Percentiles rank a stretch among this genome's conserved stretches.
Conservation (phyloP, 148 eudicot species). For the Amaranthus palmeri region DNA sequence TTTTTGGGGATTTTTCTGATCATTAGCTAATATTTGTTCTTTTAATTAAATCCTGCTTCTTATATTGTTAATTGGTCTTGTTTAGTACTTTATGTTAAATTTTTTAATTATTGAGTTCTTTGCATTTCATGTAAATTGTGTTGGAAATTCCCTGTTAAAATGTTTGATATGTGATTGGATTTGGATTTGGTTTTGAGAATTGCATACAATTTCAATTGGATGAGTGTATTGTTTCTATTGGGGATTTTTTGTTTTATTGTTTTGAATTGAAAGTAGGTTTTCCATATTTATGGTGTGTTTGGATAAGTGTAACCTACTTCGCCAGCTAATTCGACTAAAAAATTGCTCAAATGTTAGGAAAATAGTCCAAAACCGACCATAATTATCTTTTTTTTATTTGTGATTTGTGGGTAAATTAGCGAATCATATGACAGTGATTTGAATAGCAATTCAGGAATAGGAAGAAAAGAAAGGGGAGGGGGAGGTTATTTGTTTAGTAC, state of each 20-base stretch:
- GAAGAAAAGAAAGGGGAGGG: too few relatives aligned
- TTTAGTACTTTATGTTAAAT: constrained; percentile 15
- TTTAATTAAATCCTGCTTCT: constrained; percentile 17
- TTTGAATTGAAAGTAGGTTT: neutral
- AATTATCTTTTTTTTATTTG: too few relatives aligned
- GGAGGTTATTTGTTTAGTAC: too few relatives aligned
- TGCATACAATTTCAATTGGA: constrained; percentile 5
- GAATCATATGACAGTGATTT: too few relatives aligned
- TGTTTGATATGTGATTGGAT: constrained; percentile 10
- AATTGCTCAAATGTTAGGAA: too few relatives aligned
- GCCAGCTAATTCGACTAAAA: too few relatives aligned
- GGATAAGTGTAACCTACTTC: too few relatives aligned
- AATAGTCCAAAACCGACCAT: too few relatives aligned
- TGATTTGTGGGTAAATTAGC: too few relatives aligned
- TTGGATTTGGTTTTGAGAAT: constrained; percentile 19
- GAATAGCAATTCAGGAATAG: too few relatives aligned
- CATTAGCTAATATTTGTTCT: constrained; percentile 15
- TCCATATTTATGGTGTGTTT: neutral
- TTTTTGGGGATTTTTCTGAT: constrained; percentile 23
- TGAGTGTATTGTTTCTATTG: constrained; percentile 6
- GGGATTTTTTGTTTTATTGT: constrained; percentile 24
- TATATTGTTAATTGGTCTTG: constrained; percentile 16
- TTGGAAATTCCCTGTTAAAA: constrained; percentile 13
- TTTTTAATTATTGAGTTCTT: constrained; percentile 6
- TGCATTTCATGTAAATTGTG: constrained; percentile 17